Percentiles rank a stretch among this genome's conserved stretches.
phyloP scores from a whole-genome alignment of 2,329 filamentous ascomycete species.

The Diaporthe ampelina region DNA sequence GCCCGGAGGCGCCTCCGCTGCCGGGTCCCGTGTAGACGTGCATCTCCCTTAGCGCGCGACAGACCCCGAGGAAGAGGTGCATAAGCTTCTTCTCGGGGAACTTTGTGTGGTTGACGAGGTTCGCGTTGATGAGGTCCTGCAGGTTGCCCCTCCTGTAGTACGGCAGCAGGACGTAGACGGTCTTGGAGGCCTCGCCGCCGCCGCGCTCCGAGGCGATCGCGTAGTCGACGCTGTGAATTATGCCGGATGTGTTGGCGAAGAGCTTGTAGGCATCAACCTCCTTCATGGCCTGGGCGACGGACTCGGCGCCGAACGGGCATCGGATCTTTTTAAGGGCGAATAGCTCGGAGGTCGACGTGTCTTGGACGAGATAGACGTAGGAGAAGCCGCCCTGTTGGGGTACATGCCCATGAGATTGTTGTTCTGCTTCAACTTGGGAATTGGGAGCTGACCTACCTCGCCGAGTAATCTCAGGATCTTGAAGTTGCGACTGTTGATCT shows the following conservation, averaged over 20 bases:
- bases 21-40: slow-evolving; percentile 81
- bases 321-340: slow-evolving; percentile 99
- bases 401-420: neutral
- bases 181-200: slow-evolving; percentile 78
- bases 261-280: slow-evolving; percentile 97
- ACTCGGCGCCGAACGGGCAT: slow-evolving; percentile 97
- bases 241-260: slow-evolving; percentile 85
- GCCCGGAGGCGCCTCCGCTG: slow-evolving; percentile 38
- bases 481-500: slow-evolving; percentile 95
- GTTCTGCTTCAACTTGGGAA: neutral
- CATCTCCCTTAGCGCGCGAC: slow-evolving; percentile 89
- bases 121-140: slow-evolving; percentile 98
- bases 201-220: slow-evolving; percentile 81
- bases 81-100: slow-evolving; percentile 92
- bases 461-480: slow-evolving; percentile 95
- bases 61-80: slow-evolving; percentile 92
- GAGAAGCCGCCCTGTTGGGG: slow-evolving; percentile 87
- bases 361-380: slow-evolving; percentile 98
- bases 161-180: slow-evolving; percentile 94
- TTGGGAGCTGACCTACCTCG: slow-evolving; percentile 70
- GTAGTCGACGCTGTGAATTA: slow-evolving; percentile 90
- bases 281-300: slow-evolving; percentile 92
- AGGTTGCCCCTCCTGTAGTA: slow-evolving; percentile 97
- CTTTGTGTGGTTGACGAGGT: slow-evolving; percentile 91
- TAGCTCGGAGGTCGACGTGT: slow-evolving; percentile 84